These are phyloP conservation scores for Lactarius quietus DNA, from an alignment of 768 basidiomycete species.

Conservation along the genomic window DNA sequence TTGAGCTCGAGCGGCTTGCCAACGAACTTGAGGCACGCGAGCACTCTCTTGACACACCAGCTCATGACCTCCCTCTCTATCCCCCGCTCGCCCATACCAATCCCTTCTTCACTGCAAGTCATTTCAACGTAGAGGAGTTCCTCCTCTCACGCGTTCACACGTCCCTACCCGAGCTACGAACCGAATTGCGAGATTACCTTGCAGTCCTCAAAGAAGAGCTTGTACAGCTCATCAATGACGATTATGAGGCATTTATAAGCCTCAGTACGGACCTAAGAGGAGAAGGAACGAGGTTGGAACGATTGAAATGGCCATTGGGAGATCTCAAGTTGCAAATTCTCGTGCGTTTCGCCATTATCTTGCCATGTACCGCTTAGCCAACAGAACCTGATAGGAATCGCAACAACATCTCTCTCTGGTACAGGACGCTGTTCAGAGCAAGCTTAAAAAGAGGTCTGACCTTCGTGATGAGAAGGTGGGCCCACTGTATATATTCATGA, in stretches of 20 bases:
- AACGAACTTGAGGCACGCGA: slow-evolving; percentile 66
- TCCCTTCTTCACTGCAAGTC: slow-evolving; percentile 59
- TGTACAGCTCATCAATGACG: slow-evolving; percentile 93
- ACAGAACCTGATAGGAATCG: slow-evolving; percentile 45
- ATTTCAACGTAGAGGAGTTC: slow-evolving; percentile 83
- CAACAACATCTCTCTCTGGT: slow-evolving; percentile 59
- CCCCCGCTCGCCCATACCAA: slow-evolving; percentile 79
- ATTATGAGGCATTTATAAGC: slow-evolving; percentile 97
- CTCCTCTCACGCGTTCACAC: slow-evolving; percentile 82
- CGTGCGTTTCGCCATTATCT: slow-evolving; percentile 42
- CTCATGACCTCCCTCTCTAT: slow-evolving; percentile 56
- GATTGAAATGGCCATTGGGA: slow-evolving; percentile 63
- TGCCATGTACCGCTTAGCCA: neutral
- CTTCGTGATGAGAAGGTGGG: slow-evolving; percentile 83
- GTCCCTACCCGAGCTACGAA: slow-evolving; percentile 71
- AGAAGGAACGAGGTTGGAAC: slow-evolving; percentile 69
- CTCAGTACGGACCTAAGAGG: slow-evolving; percentile 89
- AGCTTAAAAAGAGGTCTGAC: slow-evolving; percentile 66
- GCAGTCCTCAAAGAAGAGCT: slow-evolving; percentile 86
- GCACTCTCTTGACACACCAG: slow-evolving; percentile 27
- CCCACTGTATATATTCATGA: slow-evolving; percentile 12
- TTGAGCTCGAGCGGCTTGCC: slow-evolving; percentile 65
- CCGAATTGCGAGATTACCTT: slow-evolving; percentile 61
- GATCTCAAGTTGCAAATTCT: slow-evolving; percentile 62
- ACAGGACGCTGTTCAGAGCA: slow-evolving; percentile 72